Evolutionary conservation across 2,329 filamentous ascomycete genomes (phyloP), one percentile per base, ranked within the genome.

Genomic region (Lachnellula willkommii): DNA sequence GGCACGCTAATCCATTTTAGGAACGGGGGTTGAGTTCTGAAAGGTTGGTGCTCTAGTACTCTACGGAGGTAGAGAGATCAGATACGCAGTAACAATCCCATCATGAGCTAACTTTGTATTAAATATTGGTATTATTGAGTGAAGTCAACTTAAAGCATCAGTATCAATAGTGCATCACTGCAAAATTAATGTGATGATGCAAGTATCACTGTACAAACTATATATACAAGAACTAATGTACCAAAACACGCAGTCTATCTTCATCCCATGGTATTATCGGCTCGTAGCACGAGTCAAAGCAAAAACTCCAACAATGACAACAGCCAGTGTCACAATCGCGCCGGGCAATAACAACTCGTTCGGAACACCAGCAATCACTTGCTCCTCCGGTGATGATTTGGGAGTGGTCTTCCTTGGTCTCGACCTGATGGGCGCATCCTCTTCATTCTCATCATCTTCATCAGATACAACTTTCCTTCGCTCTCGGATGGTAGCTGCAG

Each of bases 271-370:
- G 56, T 54, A 59, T 65, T 71, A 76, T 66, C 77, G 74, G 59
- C 73, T 77, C 15, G 74, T 79, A 43, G 85, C 75, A 62, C 91
- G 84, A 58, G 89, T 85, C 66, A 99, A 84, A 43, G 91, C 85
- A 75, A 99, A 99, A 11, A 97, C 93, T 62, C 89, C 90, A 42
- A 95, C 80, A 72, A 99, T 96, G 39, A 96, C 92, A 45, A 95
- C 90, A 9, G 93, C 94, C 68, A 99, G 75, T n/a, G 92, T 92
- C 55, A 94, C 91, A 70, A 99, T 93, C 20, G 94, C 94, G 63
- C 94, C 94, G 0, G 94, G 94, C 43, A 97, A 81, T 17, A 99
- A 78, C 53, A 97, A 77, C 68, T 99, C 94, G 69, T 99, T 99
- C 8, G 94, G 91, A 36, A 99, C 88, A 53, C 94, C 94, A 2